Base-by-base conservation (phyloP, 108 stramenopile genomes). In the Pseudonitzschia pungens region DNA sequence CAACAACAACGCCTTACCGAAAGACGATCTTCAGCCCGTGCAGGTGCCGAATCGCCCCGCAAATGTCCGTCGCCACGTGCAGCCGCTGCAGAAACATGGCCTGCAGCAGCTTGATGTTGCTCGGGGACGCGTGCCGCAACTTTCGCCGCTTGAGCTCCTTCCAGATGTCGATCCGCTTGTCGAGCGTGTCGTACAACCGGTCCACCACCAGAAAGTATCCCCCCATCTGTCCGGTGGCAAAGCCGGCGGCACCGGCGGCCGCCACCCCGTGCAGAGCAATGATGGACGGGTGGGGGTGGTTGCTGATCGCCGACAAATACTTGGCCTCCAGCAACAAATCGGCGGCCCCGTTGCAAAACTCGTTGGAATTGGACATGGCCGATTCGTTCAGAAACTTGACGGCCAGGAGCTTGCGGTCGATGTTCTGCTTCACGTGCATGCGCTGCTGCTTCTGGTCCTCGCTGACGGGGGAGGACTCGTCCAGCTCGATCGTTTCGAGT, bases 251-350 rank as follows among this genome's bases (percentile, higher is more conserved):
- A n/a, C 89, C 92, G 32, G 84, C 87, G 41, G 75, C 76, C 3
- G 86, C 83, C 42, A 89, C 83, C 21, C 77, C 92, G 31, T 89
- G 83, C 60, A 90, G 70, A 11, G 70, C 68, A 62, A 90, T 87
- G 22, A 93, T 87, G 54, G 84, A 82, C 12, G 91, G 87, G 75
- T 92, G 88, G 14, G 81, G 81, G 50, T 86, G 81, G 41, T 76
- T 74, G 42, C 79, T 72, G 66, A 93, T 75, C 42, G 86, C 87
- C 27, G 79, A 81, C 41, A 93, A 65, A 67, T 90, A 89, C 68
- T 90, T 87, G 53, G 88, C 89, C 72, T 93, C 92, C 66, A 90
- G 40, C 4, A 90, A 72, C 44, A 93, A 72, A 76, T 93, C 92
- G 22, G 82, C 75, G 0, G 89, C 88, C 9, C 89, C 92, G 45